phyloP scores from a whole-genome alignment of 2,329 filamentous ascomycete species.

The Bipolaris victoriae region DNA sequence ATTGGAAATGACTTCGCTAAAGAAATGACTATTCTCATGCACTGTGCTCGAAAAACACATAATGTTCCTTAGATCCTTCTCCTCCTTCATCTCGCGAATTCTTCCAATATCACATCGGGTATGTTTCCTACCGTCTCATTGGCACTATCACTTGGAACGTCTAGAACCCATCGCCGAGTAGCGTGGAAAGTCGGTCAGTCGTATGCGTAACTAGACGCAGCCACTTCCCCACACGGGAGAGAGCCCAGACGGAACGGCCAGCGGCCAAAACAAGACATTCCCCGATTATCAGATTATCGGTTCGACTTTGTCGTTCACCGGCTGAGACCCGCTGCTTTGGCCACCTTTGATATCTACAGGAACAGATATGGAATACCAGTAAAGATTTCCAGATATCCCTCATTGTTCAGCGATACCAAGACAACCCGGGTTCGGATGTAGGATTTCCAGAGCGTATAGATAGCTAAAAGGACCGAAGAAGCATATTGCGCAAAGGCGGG shows the following conservation, averaged over 20 bases:
- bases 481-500: conserved; percentile 3
- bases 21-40: too few species aligned
- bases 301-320: neutral
- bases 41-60: too few species aligned
- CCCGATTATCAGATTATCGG: neutral
- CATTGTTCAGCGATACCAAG: neutral
- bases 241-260: neutral
- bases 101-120: neutral
- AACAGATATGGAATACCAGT: neutral
- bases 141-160: neutral
- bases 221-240: neutral
- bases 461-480: neutral
- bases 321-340: neutral
- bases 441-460: neutral
- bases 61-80: neutral
- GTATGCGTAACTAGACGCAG: neutral
- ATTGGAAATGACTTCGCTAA: neutral
- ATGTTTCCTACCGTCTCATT: neutral
- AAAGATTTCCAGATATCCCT: neutral
- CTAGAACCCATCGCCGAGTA: neutral
- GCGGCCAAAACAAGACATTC: neutral
- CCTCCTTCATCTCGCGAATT: neutral
- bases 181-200: neutral
- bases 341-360: neutral
- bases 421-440: neutral